phyloP scores from a whole-genome alignment of 2,329 filamentous ascomycete genomes.

The Scleromitrula shiraiana region DNA sequence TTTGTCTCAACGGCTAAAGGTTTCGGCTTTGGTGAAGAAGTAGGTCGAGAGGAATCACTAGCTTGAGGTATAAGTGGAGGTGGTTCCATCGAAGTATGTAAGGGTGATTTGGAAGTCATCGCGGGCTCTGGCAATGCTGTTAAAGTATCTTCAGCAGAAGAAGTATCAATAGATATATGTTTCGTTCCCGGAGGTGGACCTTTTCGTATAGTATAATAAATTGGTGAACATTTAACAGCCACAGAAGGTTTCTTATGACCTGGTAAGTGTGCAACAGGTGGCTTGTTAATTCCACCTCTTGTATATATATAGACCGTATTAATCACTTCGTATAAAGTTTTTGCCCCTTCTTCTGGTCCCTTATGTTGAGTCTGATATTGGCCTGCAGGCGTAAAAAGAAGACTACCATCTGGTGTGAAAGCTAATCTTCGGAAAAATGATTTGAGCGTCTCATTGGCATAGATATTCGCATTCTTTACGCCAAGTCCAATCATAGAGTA shows the following conservation, averaged over 20 bases:
- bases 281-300: slow-evolving; percentile 90
- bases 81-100: slow-evolving; percentile 69
- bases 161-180: slow-evolving; percentile 91
- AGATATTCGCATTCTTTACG: slow-evolving; percentile 79
- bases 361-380: slow-evolving; percentile 80
- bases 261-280: slow-evolving; percentile 87
- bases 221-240: slow-evolving; percentile 86
- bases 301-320: slow-evolving; percentile 99
- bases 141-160: slow-evolving; percentile 77
- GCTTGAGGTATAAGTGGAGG: slow-evolving; percentile 52
- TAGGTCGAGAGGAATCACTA: slow-evolving; percentile 34
- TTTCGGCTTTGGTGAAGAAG: slow-evolving; percentile 35
- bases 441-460: slow-evolving; percentile 92
- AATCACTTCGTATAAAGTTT: slow-evolving; percentile 74
- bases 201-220: slow-evolving; percentile 76
- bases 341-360: slow-evolving; percentile 54
- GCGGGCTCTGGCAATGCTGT: slow-evolving; percentile 76
- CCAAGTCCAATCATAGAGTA: slow-evolving; percentile 45
- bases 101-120: slow-evolving; percentile 43
- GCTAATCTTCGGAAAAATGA: slow-evolving; percentile 93
- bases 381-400: slow-evolving; percentile 88
- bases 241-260: slow-evolving; percentile 98
- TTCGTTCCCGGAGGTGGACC: slow-evolving; percentile 64
- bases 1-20: slow-evolving; percentile 37
- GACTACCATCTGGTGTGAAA: slow-evolving; percentile 89